Percentiles rank a stretch among this genome's conserved stretches.
These are phyloP conservation scores for Melocanna baccifera DNA, from an alignment of 176 grass and related monocot species.

Conservation along the genomic window DNA sequence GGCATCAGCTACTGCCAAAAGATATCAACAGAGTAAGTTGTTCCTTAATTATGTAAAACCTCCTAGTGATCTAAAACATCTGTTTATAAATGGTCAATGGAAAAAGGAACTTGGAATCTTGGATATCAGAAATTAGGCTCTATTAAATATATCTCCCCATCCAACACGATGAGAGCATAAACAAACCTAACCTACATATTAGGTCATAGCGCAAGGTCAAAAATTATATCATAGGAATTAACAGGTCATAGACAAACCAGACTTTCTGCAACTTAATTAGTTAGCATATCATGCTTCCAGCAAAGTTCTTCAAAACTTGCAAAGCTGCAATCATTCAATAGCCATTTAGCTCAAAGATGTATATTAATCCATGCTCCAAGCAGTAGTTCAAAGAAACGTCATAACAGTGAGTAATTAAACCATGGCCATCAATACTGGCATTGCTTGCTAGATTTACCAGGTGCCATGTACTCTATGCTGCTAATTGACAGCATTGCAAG, in stretches of 20 bases:
- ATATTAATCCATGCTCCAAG: slow-evolving; percentile 35
- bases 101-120: not conserved
- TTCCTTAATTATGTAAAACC: slow-evolving; percentile 5
- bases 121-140: not conserved
- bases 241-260: not conserved
- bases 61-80: not conserved
- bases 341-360: slow-evolving; percentile 23
- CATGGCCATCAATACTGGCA: not conserved
- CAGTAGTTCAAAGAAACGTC: slow-evolving; percentile 34
- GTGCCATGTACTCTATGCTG: slow-evolving; percentile 34
- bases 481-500: slow-evolving; percentile 22
- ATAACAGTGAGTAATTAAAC: slow-evolving; percentile 24
- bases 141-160: not conserved
- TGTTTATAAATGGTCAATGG: not conserved
- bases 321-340: not conserved
- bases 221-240: not conserved
- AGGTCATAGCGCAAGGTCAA: not conserved
- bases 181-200: not conserved
- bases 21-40: not conserved
- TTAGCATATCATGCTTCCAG: slow-evolving; percentile 22
- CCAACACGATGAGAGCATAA: not conserved
- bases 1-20: not conserved
- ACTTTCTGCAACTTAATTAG: slow-evolving; percentile 20
- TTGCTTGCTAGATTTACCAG: slow-evolving; percentile 29
- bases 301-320: slow-evolving; percentile 34